Evolutionary conservation across 2,329 filamentous ascomycete genomes (phyloP).

Genomic region (Aspergillus neoniger): DNA sequence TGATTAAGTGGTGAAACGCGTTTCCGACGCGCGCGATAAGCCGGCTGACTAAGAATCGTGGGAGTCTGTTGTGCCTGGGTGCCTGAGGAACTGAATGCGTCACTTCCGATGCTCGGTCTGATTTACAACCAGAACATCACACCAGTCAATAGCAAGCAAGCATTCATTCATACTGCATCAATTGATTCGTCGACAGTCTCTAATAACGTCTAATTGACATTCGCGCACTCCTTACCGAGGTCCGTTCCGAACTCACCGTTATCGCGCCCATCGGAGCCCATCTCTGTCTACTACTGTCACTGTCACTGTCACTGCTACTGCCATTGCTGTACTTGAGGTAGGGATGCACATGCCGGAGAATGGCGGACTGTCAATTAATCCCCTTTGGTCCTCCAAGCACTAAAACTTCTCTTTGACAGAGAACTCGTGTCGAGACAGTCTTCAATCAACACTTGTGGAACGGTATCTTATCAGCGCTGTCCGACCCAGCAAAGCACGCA

Average conservation of each 20-base stretch:
- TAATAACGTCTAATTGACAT: background rate
- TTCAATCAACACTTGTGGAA: background rate
- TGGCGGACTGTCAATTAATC: background rate
- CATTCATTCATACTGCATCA: background rate
- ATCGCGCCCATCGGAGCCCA: background rate
- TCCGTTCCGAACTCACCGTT: background rate
- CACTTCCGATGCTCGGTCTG: background rate
- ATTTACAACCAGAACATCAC: background rate
- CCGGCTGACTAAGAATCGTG: background rate
- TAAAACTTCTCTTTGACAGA: background rate
- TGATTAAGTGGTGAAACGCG: background rate
- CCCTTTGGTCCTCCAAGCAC: background rate
- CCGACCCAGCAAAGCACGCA: conserved; percentile 3
- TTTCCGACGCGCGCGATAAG: conserved; percentile 1
- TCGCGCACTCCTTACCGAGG: background rate
- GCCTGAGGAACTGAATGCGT: background rate
- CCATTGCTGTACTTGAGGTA: background rate
- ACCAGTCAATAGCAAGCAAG: background rate
- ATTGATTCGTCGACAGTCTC: background rate
- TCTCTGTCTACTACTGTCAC: background rate
- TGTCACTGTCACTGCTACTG: background rate
- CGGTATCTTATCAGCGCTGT: background rate
- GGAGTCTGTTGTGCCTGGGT: background rate
- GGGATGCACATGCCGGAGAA: background rate
- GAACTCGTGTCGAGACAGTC: background rate